A percentile compares a stretch with the other conserved stretches of the same genome.
Conservation (phyloP, 192 early-diverging fungal genomes). For the Podila epigama region DNA sequence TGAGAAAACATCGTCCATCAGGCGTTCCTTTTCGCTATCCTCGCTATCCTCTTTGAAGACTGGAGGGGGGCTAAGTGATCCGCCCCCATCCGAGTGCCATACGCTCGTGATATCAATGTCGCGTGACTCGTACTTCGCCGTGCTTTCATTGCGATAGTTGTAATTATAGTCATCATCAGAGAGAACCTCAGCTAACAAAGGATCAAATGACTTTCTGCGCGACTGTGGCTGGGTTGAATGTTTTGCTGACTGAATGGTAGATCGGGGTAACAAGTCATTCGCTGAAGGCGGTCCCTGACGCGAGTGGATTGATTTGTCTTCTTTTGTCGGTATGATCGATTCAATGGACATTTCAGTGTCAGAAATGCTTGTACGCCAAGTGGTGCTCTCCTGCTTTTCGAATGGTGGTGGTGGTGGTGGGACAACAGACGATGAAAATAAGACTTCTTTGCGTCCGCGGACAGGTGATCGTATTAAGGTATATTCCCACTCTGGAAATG, state of each 20-base stretch:
- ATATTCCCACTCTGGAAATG: constrained; percentile 25
- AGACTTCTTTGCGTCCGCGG: neutral
- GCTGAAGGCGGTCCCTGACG: neutral
- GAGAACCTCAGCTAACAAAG: too few species aligned
- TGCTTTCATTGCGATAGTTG: too few species aligned
- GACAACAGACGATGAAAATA: neutral
- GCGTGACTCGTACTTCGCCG: too few species aligned
- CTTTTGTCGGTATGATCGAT: neutral
- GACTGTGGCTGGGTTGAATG: too few species aligned
- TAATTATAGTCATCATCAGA: too few species aligned
- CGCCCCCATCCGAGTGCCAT: neutral
- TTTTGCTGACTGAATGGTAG: neutral
- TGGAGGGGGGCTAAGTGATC: constrained; percentile 20
- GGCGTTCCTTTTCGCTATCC: constrained; percentile 2
- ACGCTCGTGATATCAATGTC: too few species aligned
- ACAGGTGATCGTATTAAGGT: neutral
- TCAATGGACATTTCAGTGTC: too few species aligned
- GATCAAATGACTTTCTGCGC: too few species aligned
- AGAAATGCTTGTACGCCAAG: too few species aligned
- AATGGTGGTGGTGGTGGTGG: neutral
- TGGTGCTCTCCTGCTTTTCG: too few species aligned
- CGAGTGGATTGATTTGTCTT: neutral
- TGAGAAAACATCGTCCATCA: constrained; percentile 18
- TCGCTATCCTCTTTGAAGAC: constrained; percentile 4
- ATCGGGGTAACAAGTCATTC: constrained; percentile 4